Evolutionary conservation across 192 early-diverging fungal species (phyloP).

Genomic region (Dissophora globulifera): DNA sequence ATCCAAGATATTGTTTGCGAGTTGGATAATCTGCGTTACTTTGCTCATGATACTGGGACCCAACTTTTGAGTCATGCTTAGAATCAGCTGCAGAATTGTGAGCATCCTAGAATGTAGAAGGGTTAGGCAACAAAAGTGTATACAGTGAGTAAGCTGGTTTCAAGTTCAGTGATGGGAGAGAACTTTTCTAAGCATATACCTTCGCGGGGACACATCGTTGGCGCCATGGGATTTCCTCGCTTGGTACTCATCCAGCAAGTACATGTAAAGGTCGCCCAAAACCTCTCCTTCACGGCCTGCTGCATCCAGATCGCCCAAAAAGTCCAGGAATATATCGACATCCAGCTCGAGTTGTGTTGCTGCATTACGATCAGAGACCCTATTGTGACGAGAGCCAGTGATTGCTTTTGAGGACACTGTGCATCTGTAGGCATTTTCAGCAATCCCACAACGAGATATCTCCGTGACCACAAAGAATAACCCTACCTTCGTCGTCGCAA

Average conservation of each 20-base stretch:
- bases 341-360: constrained; percentile 62
- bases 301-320: constrained; percentile 63
- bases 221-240: constrained; percentile 55
- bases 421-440: too few relatives aligned
- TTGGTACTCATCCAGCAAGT: constrained; percentile 77
- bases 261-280: constrained; percentile 79
- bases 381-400: too few relatives aligned
- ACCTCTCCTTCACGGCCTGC: constrained; percentile 58
- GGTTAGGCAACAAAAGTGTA: not conserved
- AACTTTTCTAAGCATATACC: constrained; percentile 27
- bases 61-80: constrained; percentile 73
- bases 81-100: constrained; percentile 66
- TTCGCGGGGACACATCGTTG: constrained; percentile 55
- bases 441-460: too few relatives aligned
- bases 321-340: constrained; percentile 70
- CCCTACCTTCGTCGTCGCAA: constrained; percentile 58
- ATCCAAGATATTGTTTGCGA: constrained; percentile 74
- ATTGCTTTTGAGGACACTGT: too few relatives aligned
- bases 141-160: too few relatives aligned
- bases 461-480: too few relatives aligned
- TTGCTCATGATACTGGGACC: constrained; percentile 81
- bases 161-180: too few relatives aligned
- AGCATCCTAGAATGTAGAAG: constrained; percentile 60
- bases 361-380: constrained; percentile 30
- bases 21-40: constrained; percentile 78